These are phyloP conservation scores for Croton laevigatus DNA, from an alignment of 441 rosid genomes.

Conservation along the genomic window DNA sequence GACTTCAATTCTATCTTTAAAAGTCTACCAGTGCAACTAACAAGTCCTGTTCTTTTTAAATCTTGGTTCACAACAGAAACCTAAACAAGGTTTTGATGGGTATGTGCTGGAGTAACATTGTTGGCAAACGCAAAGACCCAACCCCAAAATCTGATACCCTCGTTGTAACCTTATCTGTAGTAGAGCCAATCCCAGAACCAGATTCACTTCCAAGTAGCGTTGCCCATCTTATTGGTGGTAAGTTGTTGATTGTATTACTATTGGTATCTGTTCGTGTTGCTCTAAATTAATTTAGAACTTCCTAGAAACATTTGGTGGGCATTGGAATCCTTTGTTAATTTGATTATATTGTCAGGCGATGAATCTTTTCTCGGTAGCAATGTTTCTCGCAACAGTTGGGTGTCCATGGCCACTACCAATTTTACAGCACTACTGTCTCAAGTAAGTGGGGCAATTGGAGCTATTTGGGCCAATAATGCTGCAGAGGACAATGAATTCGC, in stretches of 20 bases:
- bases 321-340: not conserved
- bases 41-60: no score
- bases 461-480: conserved; percentile 10
- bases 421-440: conserved; percentile 10
- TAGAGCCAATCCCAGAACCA: conserved; percentile 2
- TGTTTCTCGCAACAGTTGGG: conserved; percentile 13
- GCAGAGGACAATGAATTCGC: conserved; percentile 11
- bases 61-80: no score
- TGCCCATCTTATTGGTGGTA: conserved; percentile 13
- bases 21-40: no score
- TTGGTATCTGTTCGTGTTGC: not conserved
- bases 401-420: conserved; percentile 15
- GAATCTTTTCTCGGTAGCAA: conserved; percentile 13
- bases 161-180: not conserved
- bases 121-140: not conserved
- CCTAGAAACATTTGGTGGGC: not conserved
- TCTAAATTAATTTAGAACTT: not conserved
- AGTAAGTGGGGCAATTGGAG: conserved; percentile 9
- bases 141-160: not conserved
- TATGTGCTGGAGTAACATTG: conserved; percentile 5
- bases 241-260: not conserved
- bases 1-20: no score
- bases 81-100: conserved; percentile 12
- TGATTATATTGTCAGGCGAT: not conserved
- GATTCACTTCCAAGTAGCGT: conserved; percentile 11